Evolutionary conservation across 2,329 filamentous ascomycete genomes (phyloP), one percentile per base, ranked within the genome.

Genomic region (Monosporascus sp.): DNA sequence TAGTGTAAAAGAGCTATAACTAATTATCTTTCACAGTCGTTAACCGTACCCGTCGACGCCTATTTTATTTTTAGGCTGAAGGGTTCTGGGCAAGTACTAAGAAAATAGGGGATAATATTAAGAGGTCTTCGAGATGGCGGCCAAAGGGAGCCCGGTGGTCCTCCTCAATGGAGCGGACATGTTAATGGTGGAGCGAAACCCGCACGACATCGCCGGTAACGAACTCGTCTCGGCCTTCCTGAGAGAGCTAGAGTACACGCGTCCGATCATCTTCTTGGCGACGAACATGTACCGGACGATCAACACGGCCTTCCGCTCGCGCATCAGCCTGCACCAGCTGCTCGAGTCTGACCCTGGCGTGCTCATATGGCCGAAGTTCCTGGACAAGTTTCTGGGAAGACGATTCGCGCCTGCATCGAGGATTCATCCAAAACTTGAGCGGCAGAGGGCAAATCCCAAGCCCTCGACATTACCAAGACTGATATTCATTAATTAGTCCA

Each of bases 241-340:
- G 7, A 60, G 63, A 7, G 60, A 68, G 2, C 56, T 72, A 5
- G 69, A 70, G 52, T 70, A 70, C 57, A 70, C 67, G 45, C 52
- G 56, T 3, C 70, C 69, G 2, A 68, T 71, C 43, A 56, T 72
- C 8, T 70, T 68, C 57, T 63, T 75, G 15, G 74, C 71, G 1
- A 74, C 71, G 22, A 76, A 74, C 5, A 57, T 46, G 24, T 46
- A 26, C 24, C 61, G 68, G 55, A 73, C 70, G 51, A 73, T 51
- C 45, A 73, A 77, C 62, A 55, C 62, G n/a, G 74, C 73, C 14
- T 75, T 77, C 63, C 69, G 72, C 48, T 76, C 74, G 51, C 70
- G 76, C 18, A 72, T 79, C 48, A 74, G 73, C 60, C 62, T 79
- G 53, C 73, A 78, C 58, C 65, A 79, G 31, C 65, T 75, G 26